A percentile compares a stretch with the other conserved stretches of the same genome.
These are phyloP conservation scores for Termitomyces titanicus DNA, from an alignment of 768 basidiomycete genomes.

Conservation along the genomic window DNA sequence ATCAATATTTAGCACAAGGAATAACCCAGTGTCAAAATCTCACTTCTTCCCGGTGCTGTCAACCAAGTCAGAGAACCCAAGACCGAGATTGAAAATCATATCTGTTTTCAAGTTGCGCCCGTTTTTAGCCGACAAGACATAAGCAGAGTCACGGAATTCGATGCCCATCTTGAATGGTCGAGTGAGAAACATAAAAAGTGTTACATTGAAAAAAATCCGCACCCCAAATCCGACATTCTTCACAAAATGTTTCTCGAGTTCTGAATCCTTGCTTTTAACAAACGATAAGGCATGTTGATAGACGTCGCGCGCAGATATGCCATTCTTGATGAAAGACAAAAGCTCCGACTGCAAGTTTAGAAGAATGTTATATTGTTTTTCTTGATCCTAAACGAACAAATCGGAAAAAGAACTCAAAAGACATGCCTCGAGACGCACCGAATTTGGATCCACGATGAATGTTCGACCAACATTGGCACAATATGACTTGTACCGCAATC, in stretches of 20 bases:
- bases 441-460: constrained; percentile 92
- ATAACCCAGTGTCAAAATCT: constrained; percentile 10
- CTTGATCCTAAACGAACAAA: constrained; percentile 68
- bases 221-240: constrained; percentile 93
- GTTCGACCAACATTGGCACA: constrained; percentile 91
- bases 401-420: constrained; percentile 3
- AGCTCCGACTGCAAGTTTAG: constrained; percentile 76
- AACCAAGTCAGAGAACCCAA: constrained; percentile 82
- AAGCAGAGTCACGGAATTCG: constrained; percentile 89
- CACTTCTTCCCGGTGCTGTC: constrained; percentile 80
- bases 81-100: constrained; percentile 82
- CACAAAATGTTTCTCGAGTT: constrained; percentile 78
- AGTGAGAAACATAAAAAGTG: background rate
- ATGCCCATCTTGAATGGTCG: constrained; percentile 70
- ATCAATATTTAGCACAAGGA: background rate
- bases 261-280: constrained; percentile 74
- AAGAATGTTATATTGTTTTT: constrained; percentile 79
- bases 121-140: constrained; percentile 82
- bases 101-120: constrained; percentile 61
- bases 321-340: constrained; percentile 74
- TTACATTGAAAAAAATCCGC: constrained; percentile 21
- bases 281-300: constrained; percentile 72
- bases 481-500: constrained; percentile 90
- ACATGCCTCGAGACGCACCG: constrained; percentile 39
- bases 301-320: constrained; percentile 71